Conservation (phyloP, 495 filamentous ascomycete genomes). For the Penicillium maclennaniae region DNA sequence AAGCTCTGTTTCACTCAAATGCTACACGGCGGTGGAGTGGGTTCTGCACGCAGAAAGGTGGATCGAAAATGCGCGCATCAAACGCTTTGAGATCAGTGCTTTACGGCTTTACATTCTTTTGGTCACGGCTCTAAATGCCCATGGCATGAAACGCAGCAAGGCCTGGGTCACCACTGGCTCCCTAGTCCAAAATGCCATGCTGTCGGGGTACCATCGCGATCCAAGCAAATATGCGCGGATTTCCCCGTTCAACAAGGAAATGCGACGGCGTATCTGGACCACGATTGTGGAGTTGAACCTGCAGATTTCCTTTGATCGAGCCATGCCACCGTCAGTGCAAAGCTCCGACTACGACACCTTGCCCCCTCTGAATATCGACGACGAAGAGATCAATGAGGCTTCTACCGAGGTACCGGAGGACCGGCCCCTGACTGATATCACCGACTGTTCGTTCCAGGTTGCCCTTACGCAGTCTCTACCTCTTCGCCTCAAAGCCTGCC, state of each 20-base stretch:
- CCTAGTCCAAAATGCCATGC: conserved; percentile 54
- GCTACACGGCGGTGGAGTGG: conserved; percentile 56
- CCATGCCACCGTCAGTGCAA: conserved; percentile 54
- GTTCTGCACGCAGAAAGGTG: conserved; percentile 60
- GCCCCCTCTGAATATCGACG: conserved; percentile 50
- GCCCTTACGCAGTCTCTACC: conserved; percentile 32
- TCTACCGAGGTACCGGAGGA: conserved; percentile 30
- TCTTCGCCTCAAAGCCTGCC: conserved; percentile 35
- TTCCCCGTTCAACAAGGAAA: conserved; percentile 55
- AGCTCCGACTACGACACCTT: conserved; percentile 55
- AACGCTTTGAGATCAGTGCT: conserved; percentile 49
- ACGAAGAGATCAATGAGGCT: conserved; percentile 37
- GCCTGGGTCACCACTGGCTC: conserved; percentile 58
- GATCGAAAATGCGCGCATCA: conserved; percentile 54
- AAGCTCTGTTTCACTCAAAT: conserved; percentile 44
- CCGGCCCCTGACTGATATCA: conserved; percentile 30
- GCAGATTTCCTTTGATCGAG: conserved; percentile 57
- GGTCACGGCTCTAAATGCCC: conserved; percentile 54
- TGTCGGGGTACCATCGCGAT: conserved; percentile 55
- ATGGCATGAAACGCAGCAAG: conserved; percentile 51
- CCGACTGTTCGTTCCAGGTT: conserved; percentile 38
- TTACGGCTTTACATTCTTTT: conserved; percentile 58
- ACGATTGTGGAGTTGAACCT: conserved; percentile 59
- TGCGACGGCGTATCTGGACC: conserved; percentile 67
- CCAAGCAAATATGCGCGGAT: conserved; percentile 50